phyloP scores from a whole-genome alignment of 768 basidiomycete genomes.

The Fibroporia radiculosa region DNA sequence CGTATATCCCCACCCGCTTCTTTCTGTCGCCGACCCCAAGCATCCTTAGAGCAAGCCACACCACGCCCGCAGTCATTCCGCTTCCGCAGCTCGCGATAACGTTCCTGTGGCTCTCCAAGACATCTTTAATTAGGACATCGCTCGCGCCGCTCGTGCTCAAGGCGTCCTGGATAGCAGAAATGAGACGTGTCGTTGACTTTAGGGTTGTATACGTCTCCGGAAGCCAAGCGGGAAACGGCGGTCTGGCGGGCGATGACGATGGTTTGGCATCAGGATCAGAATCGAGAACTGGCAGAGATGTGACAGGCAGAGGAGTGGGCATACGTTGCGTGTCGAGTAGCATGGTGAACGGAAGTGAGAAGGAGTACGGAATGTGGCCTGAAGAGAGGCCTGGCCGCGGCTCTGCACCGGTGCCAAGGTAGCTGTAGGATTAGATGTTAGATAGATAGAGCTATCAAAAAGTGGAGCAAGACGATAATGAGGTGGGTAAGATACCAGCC shows the following conservation, averaged over 20 bases:
- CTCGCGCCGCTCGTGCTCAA: constrained; percentile 48
- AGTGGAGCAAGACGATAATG: constrained; percentile 1
- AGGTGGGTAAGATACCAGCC: no score
- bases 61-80: constrained; percentile 94
- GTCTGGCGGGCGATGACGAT: no score
- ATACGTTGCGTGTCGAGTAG: constrained; percentile 47
- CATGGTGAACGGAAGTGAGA: constrained; percentile 74
- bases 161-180: constrained; percentile 48
- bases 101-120: constrained; percentile 51
- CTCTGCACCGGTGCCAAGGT: constrained; percentile 74
- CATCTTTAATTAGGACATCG: no score
- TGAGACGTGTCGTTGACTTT: constrained; percentile 48
- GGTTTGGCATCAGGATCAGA: background rate
- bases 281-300: constrained; percentile 6
- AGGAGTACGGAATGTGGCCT: constrained; percentile 87
- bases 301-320: background rate
- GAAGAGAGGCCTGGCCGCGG: constrained; percentile 83
- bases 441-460: constrained; percentile 2
- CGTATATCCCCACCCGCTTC: constrained; percentile 64
- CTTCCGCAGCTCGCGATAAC: constrained; percentile 85
- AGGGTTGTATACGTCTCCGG: constrained; percentile 31
- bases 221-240: background rate
- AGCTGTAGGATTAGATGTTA: constrained; percentile 45
- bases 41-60: constrained; percentile 87
- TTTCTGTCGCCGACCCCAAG: constrained; percentile 44